Evolutionary conservation across 257 asterid species (phyloP).

Genomic region (Mitragyna speciosa): DNA sequence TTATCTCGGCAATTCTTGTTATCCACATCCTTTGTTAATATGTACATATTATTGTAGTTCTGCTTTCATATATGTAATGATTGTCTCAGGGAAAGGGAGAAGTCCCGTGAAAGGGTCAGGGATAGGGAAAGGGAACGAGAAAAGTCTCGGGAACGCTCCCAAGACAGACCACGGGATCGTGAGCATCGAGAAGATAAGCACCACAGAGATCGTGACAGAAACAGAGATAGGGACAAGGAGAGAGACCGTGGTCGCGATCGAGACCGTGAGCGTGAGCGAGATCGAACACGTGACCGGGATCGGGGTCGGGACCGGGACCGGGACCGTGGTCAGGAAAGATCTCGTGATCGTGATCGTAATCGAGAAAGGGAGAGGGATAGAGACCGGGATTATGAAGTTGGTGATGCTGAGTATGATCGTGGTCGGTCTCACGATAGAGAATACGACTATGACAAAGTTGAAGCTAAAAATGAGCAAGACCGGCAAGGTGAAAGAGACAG

Average conservation of each 20-base stretch:
- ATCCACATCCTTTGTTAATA: background rate
- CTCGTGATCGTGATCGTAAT: constrained; percentile 39
- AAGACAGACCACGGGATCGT: constrained; percentile 75
- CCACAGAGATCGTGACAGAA: constrained; percentile 88
- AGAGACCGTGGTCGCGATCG: constrained; percentile 56
- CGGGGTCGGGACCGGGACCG: constrained; percentile 49
- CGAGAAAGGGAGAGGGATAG: constrained; percentile 33
- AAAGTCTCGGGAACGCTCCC: constrained; percentile 75
- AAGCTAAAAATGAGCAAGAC: constrained; percentile 36
- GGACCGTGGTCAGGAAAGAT: constrained; percentile 49
- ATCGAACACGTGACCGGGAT: constrained; percentile 57
- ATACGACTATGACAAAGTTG: constrained; percentile 29
- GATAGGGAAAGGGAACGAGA: constrained; percentile 69
- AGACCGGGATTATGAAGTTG: constrained; percentile 31
- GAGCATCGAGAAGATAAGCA: constrained; percentile 82
- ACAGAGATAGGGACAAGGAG: constrained; percentile 60
- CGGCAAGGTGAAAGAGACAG: constrained; percentile 57
- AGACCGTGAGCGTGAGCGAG: constrained; percentile 51
- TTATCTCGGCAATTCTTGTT: background rate
- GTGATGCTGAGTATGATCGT: constrained; percentile 31
- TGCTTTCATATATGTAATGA: background rate
- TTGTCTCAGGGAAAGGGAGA: constrained; percentile 68
- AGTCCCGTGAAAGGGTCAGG: constrained; percentile 76
- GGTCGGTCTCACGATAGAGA: constrained; percentile 41
- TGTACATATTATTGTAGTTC: background rate